Evolutionary conservation across 345 rosid genomes (phyloP), one percentile per base, ranked within the genome.

Genomic region (Eucalyptus curtisii): DNA sequence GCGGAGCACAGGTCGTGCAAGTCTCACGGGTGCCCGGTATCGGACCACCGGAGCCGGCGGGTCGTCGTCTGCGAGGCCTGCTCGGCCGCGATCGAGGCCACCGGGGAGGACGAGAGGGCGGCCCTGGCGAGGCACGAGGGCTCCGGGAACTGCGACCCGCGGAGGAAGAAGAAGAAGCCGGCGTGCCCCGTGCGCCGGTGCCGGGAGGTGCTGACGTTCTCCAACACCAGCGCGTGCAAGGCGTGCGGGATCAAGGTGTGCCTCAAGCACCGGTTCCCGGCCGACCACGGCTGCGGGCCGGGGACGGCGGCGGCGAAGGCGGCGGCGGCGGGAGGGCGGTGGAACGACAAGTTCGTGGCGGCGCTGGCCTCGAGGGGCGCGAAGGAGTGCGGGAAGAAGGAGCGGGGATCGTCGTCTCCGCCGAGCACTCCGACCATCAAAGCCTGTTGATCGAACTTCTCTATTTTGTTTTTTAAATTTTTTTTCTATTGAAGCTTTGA

Each of bases 11-110:
- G 98, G 88, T 95, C 96, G 10, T 95, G 87, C 87, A 93, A 93
- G 90, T 92, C 96, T 10, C 99, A 97, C 61, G 91, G 90, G 10
- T 97, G 99, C 90, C 95, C 96, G 4, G 93, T 92, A 90, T 57
- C 98, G 4, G 96, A 95, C 31, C 89, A 76, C 40, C 89, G 87
- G 25, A 97, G 95, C 94, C 91, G 99, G 82, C 94, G 92, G 40
- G 98, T 96, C 25, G 88, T 93, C 37, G 92, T 97, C 37, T 96
- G 99, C 59, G 93, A 94, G 57, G 86, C 92, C n/a, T 96, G 99
- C 90, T 95, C 96, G 15, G 45, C 88, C 16, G 92, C 98, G 1
- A 92, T 96, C 11, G 99, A 96, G 90, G 92, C 95, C 16, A 95
- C 98, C 0, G 97, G 88, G 49, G 87, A 90, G 17, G 91, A 87